Conservation (phyloP, 169 alveolate species). For the Plasmodium relictum region DNA sequence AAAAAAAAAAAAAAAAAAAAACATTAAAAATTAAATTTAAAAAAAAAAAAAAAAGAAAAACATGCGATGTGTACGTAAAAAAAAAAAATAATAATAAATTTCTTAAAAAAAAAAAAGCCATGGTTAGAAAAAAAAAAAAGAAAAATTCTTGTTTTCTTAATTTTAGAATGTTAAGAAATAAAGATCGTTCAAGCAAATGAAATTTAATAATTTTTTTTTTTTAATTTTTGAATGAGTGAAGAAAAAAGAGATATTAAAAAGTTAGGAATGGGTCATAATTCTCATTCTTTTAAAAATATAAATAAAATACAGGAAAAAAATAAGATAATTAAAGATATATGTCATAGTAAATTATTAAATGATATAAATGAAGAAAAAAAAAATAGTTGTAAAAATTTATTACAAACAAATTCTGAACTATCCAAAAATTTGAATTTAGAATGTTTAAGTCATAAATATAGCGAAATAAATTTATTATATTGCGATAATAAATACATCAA, state of each 20-base stretch:
- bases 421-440: neutral
- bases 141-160: neutral
- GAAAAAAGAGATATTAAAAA: neutral
- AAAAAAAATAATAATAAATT: neutral
- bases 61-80: too few species aligned
- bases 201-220: neutral
- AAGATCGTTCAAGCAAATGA: neutral
- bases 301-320: neutral
- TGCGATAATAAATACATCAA: neutral
- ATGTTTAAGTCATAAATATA: neutral
- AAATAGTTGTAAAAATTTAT: neutral
- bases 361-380: neutral
- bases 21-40: neutral
- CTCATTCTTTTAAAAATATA: neutral
- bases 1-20: slow-evolving; percentile 1
- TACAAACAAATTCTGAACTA: neutral
- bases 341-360: neutral
- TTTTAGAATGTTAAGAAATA: neutral
- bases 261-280: neutral
- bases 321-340: neutral
- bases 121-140: neutral
- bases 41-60: neutral
- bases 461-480: neutral
- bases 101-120: neutral
- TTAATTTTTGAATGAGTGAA: neutral